Evolutionary conservation across 257 asterid genomes (phyloP).

Genomic region (Pogostemon cablin): DNA sequence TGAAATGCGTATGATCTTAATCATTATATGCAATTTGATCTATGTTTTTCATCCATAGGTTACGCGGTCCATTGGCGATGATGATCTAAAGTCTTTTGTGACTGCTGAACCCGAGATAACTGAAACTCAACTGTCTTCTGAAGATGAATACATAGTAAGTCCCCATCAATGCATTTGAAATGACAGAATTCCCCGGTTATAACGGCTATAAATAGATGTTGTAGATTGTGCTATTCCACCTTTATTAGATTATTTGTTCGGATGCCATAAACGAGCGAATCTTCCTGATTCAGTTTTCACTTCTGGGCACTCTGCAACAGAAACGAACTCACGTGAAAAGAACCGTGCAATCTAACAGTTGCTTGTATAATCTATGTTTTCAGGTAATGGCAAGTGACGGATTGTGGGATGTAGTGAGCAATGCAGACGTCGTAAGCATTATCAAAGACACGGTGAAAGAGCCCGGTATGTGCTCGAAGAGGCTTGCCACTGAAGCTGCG

Average conservation of each 20-base stretch:
- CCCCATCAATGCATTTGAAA: background rate
- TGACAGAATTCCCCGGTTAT: constrained; percentile 1
- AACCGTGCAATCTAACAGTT: background rate
- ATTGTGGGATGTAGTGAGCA: constrained; percentile 86
- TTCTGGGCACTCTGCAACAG: background rate
- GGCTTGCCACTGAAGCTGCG: constrained; percentile 86
- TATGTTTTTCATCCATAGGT: constrained; percentile 50
- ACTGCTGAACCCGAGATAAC: constrained; percentile 96
- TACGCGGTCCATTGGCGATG: constrained; percentile 95
- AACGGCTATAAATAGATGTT: background rate
- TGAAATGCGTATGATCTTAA: constrained; percentile 19
- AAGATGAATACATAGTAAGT: constrained; percentile 86
- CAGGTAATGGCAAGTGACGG: constrained; percentile 99
- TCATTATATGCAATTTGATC: background rate
- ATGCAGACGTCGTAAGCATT: constrained; percentile 69
- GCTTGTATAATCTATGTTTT: background rate
- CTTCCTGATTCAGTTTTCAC: background rate
- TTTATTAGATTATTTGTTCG: background rate
- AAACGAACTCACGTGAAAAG: background rate
- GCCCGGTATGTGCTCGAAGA: constrained; percentile 92
- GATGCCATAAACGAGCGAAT: background rate
- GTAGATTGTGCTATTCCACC: background rate
- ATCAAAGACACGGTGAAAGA: constrained; percentile 91
- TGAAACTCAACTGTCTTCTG: constrained; percentile 58
- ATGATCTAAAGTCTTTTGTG: constrained; percentile 94